Conservation (phyloP, 805 yeast species). For the Candida sonorensis region DNA sequence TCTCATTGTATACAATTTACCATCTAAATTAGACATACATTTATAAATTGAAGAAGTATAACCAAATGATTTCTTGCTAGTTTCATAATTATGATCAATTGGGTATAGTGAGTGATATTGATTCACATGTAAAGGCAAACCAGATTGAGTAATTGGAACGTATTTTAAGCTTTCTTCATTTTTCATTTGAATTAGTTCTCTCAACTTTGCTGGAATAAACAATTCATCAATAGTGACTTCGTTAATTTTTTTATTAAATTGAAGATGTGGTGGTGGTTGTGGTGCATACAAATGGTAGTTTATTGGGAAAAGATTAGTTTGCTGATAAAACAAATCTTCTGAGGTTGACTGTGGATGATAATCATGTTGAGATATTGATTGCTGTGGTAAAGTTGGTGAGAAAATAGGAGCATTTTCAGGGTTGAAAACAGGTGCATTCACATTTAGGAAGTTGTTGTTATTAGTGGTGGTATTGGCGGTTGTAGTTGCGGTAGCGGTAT, state of each 20-base stretch:
- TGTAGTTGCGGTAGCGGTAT: too few species aligned
- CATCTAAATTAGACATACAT: slow-evolving; percentile 73
- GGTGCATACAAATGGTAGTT: slow-evolving; percentile 91
- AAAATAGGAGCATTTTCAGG: slow-evolving; percentile 27
- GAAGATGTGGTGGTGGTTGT: slow-evolving; percentile 68
- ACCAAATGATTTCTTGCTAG: slow-evolving; percentile 38
- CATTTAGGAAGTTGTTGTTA: slow-evolving; percentile 1
- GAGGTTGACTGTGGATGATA: too few species aligned
- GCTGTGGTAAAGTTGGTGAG: slow-evolving; percentile 15
- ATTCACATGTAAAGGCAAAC: slow-evolving; percentile 71
- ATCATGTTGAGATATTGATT: not conserved
- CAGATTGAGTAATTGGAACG: slow-evolving; percentile 41
- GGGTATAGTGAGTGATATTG: slow-evolving; percentile 83
- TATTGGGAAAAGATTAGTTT: slow-evolving; percentile 40
- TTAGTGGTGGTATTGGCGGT: slow-evolving; percentile 2
- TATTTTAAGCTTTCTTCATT: slow-evolving; percentile 74
- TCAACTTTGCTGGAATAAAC: slow-evolving; percentile 64
- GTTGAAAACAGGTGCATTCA: slow-evolving; percentile 16
- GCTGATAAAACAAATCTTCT: slow-evolving; percentile 27
- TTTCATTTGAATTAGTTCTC: slow-evolving; percentile 64
- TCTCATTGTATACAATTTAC: slow-evolving; percentile 68
- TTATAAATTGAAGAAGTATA: slow-evolving; percentile 63
- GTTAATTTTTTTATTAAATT: slow-evolving; percentile 54
- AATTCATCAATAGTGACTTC: slow-evolving; percentile 64
- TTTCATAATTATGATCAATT: slow-evolving; percentile 47